Base-by-base conservation (phyloP, 257 asterid genomes). In the Datura wrightii region DNA sequence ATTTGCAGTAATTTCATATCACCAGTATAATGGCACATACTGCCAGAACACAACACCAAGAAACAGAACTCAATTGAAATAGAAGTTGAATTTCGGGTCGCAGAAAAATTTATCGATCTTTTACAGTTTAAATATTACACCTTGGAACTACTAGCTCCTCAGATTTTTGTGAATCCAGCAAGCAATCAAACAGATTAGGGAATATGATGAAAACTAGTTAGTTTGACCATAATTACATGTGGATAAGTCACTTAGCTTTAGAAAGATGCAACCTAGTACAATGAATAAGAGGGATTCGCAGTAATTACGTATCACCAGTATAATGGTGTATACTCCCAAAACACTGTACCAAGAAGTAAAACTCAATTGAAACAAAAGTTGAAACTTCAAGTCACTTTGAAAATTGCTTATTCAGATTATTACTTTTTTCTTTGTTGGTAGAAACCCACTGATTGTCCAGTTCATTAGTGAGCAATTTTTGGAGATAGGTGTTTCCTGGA, bases 1-100 rank as follows among this genome's bases (percentile, higher is more conserved):
- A 78, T 78, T 31, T 9, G 19, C 62, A 76, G 62, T 19, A 52
- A 76, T 31, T 76, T 76, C 46, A 31, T 76, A 14, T 52, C 63
- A 50, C 19, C 3, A 52, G 8, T 31, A 31, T 31, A 78, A 78
- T 52, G 63, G 82, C 31, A 31, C 63, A 31, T 78, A 78, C 46
- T 31, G 14, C 82, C 5, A 34, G 31, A 78, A 52, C 59, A 78
- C 31, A 71, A 42, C n/a, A 14, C 15, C 48, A 78, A 50, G 63
- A 78, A 78, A 48, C n/a, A 52, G 31, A 78, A 34, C 24, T 4
- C 82, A 78, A 31, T 53, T 52, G 14, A 53, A 78, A 52, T 2
- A 78, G 37, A 46, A 11, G 39, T 50, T 74, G 81, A 24, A 50
- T 34, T 74, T 19, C 41, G 7, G 10, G 41, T 72, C 56, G 44